phyloP scores from a whole-genome alignment of 179 eudicot genomes.

The Actinidia polygama region DNA sequence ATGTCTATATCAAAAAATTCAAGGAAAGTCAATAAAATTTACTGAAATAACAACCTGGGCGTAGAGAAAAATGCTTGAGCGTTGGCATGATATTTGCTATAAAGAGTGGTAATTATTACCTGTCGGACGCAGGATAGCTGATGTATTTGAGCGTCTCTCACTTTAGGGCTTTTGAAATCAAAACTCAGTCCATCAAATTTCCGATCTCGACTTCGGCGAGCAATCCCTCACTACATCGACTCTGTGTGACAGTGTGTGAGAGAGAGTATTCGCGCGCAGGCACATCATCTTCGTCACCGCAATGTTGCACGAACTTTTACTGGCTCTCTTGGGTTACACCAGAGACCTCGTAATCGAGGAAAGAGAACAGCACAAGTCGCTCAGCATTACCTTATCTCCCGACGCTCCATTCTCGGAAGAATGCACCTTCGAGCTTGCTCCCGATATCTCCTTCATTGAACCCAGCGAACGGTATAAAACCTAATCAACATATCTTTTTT shows the following conservation, averaged over 20 bases:
- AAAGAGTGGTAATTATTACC: too few species aligned
- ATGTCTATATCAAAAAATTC: too few species aligned
- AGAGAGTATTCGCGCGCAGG: background rate
- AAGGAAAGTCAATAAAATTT: too few species aligned
- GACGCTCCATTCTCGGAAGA: slow-evolving; percentile 54
- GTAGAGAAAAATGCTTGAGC: too few species aligned
- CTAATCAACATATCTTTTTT: background rate
- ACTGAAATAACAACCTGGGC: too few species aligned
- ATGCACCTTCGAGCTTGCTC: slow-evolving; percentile 81
- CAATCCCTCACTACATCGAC: background rate
- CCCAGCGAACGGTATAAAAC: slow-evolving; percentile 66
- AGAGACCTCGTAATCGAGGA: slow-evolving; percentile 94
- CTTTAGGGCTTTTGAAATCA: background rate
- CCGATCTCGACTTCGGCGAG: background rate
- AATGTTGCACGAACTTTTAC: slow-evolving; percentile 89
- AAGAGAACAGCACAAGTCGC: slow-evolving; percentile 47
- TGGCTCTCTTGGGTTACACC: slow-evolving; percentile 88
- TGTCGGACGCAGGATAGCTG: too few species aligned
- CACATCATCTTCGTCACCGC: background rate
- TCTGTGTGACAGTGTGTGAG: background rate
- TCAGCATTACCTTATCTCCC: slow-evolving; percentile 45
- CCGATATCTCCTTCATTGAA: slow-evolving; percentile 76
- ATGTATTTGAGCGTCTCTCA: too few species aligned
- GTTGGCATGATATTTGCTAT: too few species aligned
- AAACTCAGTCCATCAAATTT: background rate